Conservation (phyloP, 2,329 filamentous ascomycete genomes). For the Rutstroemia sp. region DNA sequence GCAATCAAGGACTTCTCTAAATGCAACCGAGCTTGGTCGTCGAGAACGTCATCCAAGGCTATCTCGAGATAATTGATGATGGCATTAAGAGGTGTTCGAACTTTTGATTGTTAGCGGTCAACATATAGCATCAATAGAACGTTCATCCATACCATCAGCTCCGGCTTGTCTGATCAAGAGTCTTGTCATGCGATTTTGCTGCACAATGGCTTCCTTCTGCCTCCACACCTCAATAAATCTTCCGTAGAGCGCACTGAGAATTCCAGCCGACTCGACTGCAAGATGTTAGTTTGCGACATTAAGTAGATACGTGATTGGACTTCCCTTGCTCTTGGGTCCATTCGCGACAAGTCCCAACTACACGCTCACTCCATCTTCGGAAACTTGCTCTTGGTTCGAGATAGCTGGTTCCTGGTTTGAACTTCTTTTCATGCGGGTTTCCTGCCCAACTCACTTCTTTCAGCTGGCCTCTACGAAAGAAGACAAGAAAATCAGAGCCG, state of each 20-base stretch:
- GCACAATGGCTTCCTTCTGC: constrained; percentile 77
- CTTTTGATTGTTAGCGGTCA: constrained; percentile 41
- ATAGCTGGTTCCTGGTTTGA: constrained; percentile 66
- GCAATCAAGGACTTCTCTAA: constrained; percentile 79
- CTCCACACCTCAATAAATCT: constrained; percentile 90
- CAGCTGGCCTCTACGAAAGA: constrained; percentile 70
- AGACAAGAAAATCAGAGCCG: constrained; percentile 81
- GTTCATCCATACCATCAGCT: background rate
- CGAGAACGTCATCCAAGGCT: constrained; percentile 71
- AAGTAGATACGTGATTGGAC: background rate
- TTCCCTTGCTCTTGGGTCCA: constrained; percentile 72
- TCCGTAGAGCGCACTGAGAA: constrained; percentile 79
- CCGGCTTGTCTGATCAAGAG: constrained; percentile 40
- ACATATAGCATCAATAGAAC: background rate
- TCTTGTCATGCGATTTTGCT: constrained; percentile 67
- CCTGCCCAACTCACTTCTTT: constrained; percentile 75
- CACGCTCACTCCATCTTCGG: constrained; percentile 71
- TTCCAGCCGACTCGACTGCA: constrained; percentile 71
- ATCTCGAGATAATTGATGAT: constrained; percentile 96
- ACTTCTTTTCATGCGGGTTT: constrained; percentile 74
- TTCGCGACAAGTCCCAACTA: constrained; percentile 69
- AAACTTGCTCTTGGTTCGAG: constrained; percentile 77
- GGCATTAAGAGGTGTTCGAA: constrained; percentile 85
- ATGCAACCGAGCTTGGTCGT: constrained; percentile 77
- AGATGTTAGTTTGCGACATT: background rate